A percentile compares a stretch with the other conserved stretches of the same genome.
Evolutionary conservation across 2,329 filamentous ascomycete genomes (phyloP).

Genomic region (Neocatenulostroma microsporum): DNA sequence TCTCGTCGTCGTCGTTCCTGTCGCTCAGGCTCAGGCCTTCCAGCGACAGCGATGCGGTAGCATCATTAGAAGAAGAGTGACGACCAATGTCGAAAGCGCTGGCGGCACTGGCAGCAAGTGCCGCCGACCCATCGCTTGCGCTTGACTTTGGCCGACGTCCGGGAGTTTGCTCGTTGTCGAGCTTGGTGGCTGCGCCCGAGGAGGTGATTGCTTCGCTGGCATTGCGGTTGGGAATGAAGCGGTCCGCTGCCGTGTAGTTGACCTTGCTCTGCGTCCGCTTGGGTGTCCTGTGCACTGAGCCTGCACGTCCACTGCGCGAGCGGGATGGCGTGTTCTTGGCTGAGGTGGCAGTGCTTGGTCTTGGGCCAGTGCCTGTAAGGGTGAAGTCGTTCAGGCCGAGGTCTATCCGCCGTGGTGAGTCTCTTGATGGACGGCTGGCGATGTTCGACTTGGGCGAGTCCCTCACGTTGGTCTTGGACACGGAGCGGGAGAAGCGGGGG

Average conservation of each 20-base stretch:
- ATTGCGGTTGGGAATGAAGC: slow-evolving; percentile 90
- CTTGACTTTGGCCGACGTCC: slow-evolving; percentile 59
- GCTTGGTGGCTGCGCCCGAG: slow-evolving; percentile 69
- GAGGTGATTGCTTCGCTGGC: slow-evolving; percentile 76
- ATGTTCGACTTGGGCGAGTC: slow-evolving; percentile 98
- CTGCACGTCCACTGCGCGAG: slow-evolving; percentile 35
- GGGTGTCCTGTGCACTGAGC: slow-evolving; percentile 27
- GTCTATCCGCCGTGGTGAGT: slow-evolving; percentile 79
- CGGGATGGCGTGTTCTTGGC: slow-evolving; percentile 40
- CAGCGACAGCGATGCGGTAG: slow-evolving; percentile 56
- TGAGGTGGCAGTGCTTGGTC: slow-evolving; percentile 29
- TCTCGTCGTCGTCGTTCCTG: slow-evolving; percentile 68
- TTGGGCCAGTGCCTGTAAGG: slow-evolving; percentile 69
- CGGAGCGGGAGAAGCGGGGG: slow-evolving; percentile 65
- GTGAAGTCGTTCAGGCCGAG: slow-evolving; percentile 89
- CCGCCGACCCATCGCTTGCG: slow-evolving; percentile 61
- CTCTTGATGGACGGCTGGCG: slow-evolving; percentile 51
- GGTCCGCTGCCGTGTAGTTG: slow-evolving; percentile 56
- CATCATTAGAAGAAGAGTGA: slow-evolving; percentile 60
- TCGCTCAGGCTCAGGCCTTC: slow-evolving; percentile 73
- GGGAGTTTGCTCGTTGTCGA: slow-evolving; percentile 56
- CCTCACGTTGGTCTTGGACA: slow-evolving; percentile 60
- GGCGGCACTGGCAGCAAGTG: slow-evolving; percentile 64
- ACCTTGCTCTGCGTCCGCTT: slow-evolving; percentile 60
- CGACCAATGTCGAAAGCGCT: slow-evolving; percentile 57